These are phyloP conservation scores for Helicostylum pulchrum DNA, from an alignment of 192 early-diverging fungal genomes.

Conservation along the genomic window DNA sequence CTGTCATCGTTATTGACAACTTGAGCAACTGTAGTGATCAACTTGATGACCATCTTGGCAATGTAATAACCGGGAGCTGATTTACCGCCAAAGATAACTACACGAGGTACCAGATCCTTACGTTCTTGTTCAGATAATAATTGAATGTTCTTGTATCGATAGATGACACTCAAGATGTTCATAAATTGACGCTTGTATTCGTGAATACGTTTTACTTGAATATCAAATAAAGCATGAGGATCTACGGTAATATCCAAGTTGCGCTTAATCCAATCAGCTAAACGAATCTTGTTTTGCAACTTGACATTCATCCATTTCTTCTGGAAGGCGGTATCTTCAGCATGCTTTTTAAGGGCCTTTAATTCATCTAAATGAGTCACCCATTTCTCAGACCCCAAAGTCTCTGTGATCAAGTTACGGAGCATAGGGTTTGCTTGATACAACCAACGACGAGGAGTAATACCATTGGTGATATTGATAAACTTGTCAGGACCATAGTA, in stretches of 20 bases:
- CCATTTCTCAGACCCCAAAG: constrained; percentile 75
- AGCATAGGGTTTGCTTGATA: constrained; percentile 94
- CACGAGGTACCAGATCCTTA: constrained; percentile 71
- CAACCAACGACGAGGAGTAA: constrained; percentile 97
- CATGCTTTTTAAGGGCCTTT: constrained; percentile 57
- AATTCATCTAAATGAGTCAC: constrained; percentile 73
- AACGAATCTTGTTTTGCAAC: constrained; percentile 84
- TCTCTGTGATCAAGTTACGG: constrained; percentile 76
- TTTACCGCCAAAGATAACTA: constrained; percentile 96
- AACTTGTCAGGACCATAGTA: constrained; percentile 86
- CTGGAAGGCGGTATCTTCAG: constrained; percentile 70
- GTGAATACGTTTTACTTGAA: constrained; percentile 98
- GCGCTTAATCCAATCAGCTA: constrained; percentile 81
- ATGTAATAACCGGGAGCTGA: constrained; percentile 97
- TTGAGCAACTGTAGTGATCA: constrained; percentile 91
- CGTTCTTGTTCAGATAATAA: constrained; percentile 69
- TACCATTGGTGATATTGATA: constrained; percentile 96
- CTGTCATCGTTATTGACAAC: constrained; percentile 85
- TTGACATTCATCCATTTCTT: constrained; percentile 89
- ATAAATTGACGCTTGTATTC: constrained; percentile 99
- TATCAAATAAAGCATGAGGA: constrained; percentile 91
- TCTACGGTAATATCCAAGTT: constrained; percentile 69
- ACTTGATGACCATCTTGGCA: constrained; percentile 97
- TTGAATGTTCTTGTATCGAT: constrained; percentile 88
- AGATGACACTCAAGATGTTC: constrained; percentile 95